phyloP scores from a whole-genome alignment of 148 eudicot genomes.

The Polygonum aviculare region DNA sequence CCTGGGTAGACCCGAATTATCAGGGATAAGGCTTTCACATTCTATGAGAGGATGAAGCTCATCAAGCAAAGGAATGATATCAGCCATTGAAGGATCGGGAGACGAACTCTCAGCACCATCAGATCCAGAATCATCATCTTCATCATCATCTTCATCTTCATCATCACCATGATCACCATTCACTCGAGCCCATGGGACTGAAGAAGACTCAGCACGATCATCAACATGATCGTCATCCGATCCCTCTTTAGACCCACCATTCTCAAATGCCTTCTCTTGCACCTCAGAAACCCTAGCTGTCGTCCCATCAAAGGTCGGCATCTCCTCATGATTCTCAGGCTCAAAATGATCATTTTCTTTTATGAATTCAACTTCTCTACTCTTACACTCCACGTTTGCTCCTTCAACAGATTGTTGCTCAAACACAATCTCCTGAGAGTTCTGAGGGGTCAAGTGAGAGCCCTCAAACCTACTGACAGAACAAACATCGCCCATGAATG shows the following conservation, averaged over 20 bases:
- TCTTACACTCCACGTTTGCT: constrained; percentile 13
- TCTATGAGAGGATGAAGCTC: constrained; percentile 72
- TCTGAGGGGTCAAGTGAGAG: constrained; percentile 19
- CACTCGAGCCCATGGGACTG: constrained; percentile 42
- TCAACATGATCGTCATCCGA: constrained; percentile 31
- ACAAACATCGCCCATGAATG: constrained; percentile 17
- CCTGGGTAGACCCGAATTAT: constrained; percentile 22
- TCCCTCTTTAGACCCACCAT: constrained; percentile 32
- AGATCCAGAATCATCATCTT: constrained; percentile 41
- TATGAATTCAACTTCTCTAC: neutral
- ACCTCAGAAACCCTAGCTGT: constrained; percentile 2
- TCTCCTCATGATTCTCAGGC: neutral
- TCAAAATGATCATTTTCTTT: constrained; percentile 5
- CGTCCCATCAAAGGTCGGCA: neutral
- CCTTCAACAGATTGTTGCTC: constrained; percentile 19
- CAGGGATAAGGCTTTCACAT: constrained; percentile 27
- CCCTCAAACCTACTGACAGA: constrained; percentile 16
- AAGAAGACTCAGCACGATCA: constrained; percentile 36
- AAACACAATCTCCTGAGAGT: constrained; percentile 19
- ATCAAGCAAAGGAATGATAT: constrained; percentile 74
- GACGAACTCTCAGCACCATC: constrained; percentile 76
- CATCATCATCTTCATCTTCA: neutral
- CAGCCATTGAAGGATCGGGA: constrained; percentile 79
- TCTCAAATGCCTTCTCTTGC: constrained; percentile 26
- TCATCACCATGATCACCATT: constrained; percentile 20